These are phyloP conservation scores for Corchorus olitorius DNA, from an alignment of 345 rosid genomes.

Conservation along the genomic window DNA sequence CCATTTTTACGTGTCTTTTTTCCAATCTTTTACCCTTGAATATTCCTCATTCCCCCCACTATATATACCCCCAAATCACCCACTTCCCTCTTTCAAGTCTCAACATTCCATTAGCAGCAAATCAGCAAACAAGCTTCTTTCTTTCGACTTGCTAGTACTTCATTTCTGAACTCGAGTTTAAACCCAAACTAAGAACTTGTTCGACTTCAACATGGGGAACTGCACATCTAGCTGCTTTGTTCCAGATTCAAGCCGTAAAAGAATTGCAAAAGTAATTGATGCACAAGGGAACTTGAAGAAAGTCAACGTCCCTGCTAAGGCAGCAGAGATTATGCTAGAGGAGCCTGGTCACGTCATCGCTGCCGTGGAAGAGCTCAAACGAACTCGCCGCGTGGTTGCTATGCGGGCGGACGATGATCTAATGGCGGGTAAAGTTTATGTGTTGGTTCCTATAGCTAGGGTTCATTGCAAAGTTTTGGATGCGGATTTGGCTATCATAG, in stretches of 20 bases:
- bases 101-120: not conserved
- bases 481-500: constrained; percentile 28
- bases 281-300: constrained; percentile 29
- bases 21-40: constrained; percentile 1
- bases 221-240: constrained; percentile 25
- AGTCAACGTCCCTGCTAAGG: constrained; percentile 33
- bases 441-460: constrained; percentile 28
- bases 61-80: not conserved
- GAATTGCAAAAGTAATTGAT: constrained; percentile 35
- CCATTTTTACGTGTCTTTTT: constrained; percentile 18
- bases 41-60: not conserved
- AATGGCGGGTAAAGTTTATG: constrained; percentile 35
- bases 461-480: constrained; percentile 31
- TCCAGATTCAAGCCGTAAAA: not conserved
- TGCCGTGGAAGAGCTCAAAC: constrained; percentile 26
- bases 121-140: not conserved
- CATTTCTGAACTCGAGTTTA: not conserved
- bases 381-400: constrained; percentile 30
- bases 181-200: not conserved
- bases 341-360: constrained; percentile 43
- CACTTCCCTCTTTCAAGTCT: not conserved
- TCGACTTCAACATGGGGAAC: constrained; percentile 38
- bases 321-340: constrained; percentile 59
- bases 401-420: constrained; percentile 51
- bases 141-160: no score